These are phyloP conservation scores for Biscogniauxia sp. DNA, from an alignment of 2,329 filamentous ascomycete genomes.

Conservation along the genomic window DNA sequence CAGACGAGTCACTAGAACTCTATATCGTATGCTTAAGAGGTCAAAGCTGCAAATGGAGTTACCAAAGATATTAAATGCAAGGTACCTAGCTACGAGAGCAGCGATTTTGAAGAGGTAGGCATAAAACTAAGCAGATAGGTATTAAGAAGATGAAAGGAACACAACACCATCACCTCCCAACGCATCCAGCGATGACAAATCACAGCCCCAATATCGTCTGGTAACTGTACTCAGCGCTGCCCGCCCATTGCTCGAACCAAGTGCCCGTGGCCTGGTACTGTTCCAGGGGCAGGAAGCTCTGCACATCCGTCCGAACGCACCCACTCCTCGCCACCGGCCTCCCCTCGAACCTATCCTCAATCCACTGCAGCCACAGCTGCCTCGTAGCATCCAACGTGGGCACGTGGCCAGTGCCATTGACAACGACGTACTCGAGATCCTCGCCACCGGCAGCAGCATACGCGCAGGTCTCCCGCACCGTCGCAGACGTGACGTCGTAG, in stretches of 20 bases:
- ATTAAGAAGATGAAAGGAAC: no score
- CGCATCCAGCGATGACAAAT: neutral
- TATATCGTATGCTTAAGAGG: no score
- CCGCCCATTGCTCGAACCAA: constrained; percentile 20
- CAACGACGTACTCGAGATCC: constrained; percentile 20
- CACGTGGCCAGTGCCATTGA: constrained; percentile 20
- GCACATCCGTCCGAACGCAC: constrained; percentile 9
- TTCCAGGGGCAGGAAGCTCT: constrained; percentile 16
- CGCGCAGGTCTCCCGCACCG: constrained; percentile 14
- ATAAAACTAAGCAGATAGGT: no score
- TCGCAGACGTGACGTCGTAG: constrained; percentile 11
- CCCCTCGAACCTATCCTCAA: constrained; percentile 20
- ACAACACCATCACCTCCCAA: no score
- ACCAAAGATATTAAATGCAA: no score
- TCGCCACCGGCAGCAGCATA: neutral
- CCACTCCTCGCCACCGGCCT: constrained; percentile 8
- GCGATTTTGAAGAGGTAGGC: no score
- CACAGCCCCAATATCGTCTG: constrained; percentile 16
- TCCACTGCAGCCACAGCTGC: constrained; percentile 23
- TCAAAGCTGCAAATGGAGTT: no score
- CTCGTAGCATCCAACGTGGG: constrained; percentile 21
- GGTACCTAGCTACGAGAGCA: no score
- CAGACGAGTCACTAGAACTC: no score
- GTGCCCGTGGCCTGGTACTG: constrained; percentile 16
- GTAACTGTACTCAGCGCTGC: constrained; percentile 16